phyloP scores from a whole-genome alignment of 345 rosid species.

The Aethionema arabicum region DNA sequence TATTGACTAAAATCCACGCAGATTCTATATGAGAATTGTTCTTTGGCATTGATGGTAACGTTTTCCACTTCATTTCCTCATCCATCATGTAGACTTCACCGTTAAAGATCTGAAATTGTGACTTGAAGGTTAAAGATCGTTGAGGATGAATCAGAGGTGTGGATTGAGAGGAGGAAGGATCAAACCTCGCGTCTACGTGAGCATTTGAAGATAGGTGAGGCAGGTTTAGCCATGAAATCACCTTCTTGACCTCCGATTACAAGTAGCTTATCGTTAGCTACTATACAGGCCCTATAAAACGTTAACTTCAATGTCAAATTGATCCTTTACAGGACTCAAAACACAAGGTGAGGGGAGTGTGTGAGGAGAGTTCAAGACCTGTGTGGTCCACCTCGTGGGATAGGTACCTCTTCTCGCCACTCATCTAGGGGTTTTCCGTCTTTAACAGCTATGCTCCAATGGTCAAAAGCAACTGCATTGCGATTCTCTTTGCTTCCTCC shows the following conservation, averaged over 20 bases:
- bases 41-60: conserved; percentile 73
- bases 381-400: conserved; percentile 95
- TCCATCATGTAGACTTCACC: conserved; percentile 85
- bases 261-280: conserved; percentile 47
- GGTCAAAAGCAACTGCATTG: conserved; percentile 68
- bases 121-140: background rate
- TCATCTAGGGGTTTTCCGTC: conserved; percentile 65
- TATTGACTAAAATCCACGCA: conserved; percentile 73
- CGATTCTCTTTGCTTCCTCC: conserved; percentile 89
- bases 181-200: conserved; percentile 78
- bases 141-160: background rate
- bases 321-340: background rate
- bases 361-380: conserved; percentile 42
- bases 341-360: conserved; percentile 1
- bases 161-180: conserved; percentile 4
- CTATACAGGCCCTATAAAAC: conserved; percentile 60
- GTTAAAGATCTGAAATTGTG: conserved; percentile 56
- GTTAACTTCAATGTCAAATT: conserved; percentile 1
- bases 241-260: conserved; percentile 93
- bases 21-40: conserved; percentile 81
- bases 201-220: conserved; percentile 80
- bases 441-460: conserved; percentile 84
- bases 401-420: conserved; percentile 65
- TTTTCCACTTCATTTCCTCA: conserved; percentile 66
- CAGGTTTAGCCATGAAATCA: conserved; percentile 86